These are phyloP conservation scores for Tricholoma furcatifolium DNA, from an alignment of 768 basidiomycete species.

Conservation along the genomic window DNA sequence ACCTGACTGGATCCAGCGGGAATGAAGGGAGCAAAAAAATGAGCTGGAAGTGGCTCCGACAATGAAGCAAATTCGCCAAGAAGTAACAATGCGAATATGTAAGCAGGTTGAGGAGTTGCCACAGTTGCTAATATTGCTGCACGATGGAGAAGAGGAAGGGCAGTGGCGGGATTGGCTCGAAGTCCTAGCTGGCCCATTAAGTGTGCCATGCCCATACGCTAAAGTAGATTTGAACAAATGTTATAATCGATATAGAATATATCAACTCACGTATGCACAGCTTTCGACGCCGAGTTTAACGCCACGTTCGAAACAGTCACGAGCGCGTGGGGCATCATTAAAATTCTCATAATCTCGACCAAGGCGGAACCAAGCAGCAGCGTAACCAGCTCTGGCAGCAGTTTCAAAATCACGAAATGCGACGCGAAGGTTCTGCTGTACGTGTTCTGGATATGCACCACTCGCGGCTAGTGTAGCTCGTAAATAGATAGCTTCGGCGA, in stretches of 20 bases:
- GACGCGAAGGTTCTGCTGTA: slow-evolving; percentile 64
- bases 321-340: slow-evolving; percentile 69
- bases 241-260: neutral
- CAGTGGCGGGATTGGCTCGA: slow-evolving; percentile 47
- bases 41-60: slow-evolving; percentile 43
- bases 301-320: slow-evolving; percentile 86
- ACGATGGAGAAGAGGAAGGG: slow-evolving; percentile 69
- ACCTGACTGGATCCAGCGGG: slow-evolving; percentile 46
- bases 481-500: slow-evolving; percentile 75
- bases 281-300: slow-evolving; percentile 71
- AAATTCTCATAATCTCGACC: slow-evolving; percentile 92
- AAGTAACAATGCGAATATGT: slow-evolving; percentile 85
- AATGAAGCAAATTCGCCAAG: slow-evolving; percentile 79
- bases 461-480: slow-evolving; percentile 72
- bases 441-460: slow-evolving; percentile 66
- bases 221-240: neutral
- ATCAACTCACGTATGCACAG: slow-evolving; percentile 69
- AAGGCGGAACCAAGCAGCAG: slow-evolving; percentile 87
- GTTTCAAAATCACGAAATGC: slow-evolving; percentile 92
- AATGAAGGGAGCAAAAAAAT: slow-evolving; percentile 54
- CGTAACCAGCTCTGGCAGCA: slow-evolving; percentile 75
- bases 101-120: slow-evolving; percentile 83
- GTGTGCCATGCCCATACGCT: slow-evolving; percentile 94
- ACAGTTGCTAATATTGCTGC: slow-evolving; percentile 75
- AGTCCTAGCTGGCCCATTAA: slow-evolving; percentile 84